Conservation (phyloP, 768 basidiomycete genomes). For the Phylloporus sp. region DNA sequence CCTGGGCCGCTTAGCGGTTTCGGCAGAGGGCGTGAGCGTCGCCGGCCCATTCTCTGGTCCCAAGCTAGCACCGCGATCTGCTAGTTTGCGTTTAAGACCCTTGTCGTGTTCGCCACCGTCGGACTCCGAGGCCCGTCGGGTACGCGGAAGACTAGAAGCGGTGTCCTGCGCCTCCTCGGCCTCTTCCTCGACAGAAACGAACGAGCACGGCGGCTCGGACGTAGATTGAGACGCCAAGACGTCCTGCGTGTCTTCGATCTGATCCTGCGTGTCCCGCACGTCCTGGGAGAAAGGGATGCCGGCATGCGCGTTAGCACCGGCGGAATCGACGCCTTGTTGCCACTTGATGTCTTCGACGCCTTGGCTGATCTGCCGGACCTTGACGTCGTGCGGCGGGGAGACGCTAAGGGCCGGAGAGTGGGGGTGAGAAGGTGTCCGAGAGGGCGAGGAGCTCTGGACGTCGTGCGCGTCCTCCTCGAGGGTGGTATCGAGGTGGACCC, state of each 20-base stretch:
- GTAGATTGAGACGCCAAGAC: slow-evolving; percentile 8
- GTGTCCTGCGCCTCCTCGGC: slow-evolving; percentile 29
- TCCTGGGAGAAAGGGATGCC: slow-evolving; percentile 5
- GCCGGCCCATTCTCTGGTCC: slow-evolving; percentile 38
- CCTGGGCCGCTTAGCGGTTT: slow-evolving; percentile 53
- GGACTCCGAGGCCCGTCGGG: slow-evolving; percentile 36
- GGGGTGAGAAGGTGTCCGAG: slow-evolving; percentile 29
- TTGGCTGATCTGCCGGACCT: slow-evolving; percentile 73
- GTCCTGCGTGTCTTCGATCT: slow-evolving; percentile 12
- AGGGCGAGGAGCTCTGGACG: slow-evolving; percentile 37
- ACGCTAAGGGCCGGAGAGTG: slow-evolving; percentile 33
- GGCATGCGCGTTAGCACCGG: slow-evolving; percentile 3
- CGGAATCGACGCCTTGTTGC: slow-evolving; percentile 38
- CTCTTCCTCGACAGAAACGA: slow-evolving; percentile 23
- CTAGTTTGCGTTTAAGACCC: slow-evolving; percentile 63
- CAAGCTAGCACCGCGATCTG: slow-evolving; percentile 62
- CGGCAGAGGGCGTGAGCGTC: slow-evolving; percentile 20
- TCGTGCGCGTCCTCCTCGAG: slow-evolving; percentile 54
- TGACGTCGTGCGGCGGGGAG: slow-evolving; percentile 76
- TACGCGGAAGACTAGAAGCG: slow-evolving; percentile 20
- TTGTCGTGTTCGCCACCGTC: slow-evolving; percentile 51
- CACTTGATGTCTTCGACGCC: slow-evolving; percentile 75
- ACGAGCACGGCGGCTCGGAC: slow-evolving; percentile 14
- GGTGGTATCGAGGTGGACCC: slow-evolving; percentile 55
- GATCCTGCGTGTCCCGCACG: slow-evolving; percentile 6